Conservation (phyloP, 2,329 filamentous ascomycete species). For the Fusarium sp. region DNA sequence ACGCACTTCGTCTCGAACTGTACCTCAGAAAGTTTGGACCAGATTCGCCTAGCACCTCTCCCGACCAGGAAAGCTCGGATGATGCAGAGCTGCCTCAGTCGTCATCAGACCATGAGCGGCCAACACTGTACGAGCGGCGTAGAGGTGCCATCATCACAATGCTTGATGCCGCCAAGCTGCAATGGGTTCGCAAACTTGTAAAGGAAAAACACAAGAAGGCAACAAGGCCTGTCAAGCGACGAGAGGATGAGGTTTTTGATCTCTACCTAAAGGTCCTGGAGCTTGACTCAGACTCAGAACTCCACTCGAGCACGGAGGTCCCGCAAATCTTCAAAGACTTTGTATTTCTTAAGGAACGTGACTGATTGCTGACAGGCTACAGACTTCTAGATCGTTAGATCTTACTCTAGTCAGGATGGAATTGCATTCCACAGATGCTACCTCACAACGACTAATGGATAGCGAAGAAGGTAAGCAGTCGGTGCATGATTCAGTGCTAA, state of each 20-base stretch:
- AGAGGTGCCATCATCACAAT: background rate
- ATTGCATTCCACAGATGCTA: too few species aligned
- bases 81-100: background rate
- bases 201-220: background rate
- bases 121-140: background rate
- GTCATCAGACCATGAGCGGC: background rate
- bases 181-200: background rate
- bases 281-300: background rate
- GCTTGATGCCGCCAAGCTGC: background rate
- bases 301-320: background rate
- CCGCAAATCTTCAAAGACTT: background rate
- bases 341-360: background rate
- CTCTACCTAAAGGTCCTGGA: background rate
- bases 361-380: background rate
- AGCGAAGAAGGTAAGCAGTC: background rate
- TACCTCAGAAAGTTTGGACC: background rate
- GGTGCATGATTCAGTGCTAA: background rate
- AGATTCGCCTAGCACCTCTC: background rate
- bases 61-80: background rate
- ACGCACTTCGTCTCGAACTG: background rate
- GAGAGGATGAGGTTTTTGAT: background rate
- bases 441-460: accelerated
- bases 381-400: background rate
- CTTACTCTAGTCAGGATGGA: background rate
- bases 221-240: background rate